Percentiles rank a stretch among this genome's conserved stretches.
These are phyloP conservation scores for Yamadazyma olivae DNA, from an alignment of 805 yeast genomes.

Conservation along the genomic window DNA sequence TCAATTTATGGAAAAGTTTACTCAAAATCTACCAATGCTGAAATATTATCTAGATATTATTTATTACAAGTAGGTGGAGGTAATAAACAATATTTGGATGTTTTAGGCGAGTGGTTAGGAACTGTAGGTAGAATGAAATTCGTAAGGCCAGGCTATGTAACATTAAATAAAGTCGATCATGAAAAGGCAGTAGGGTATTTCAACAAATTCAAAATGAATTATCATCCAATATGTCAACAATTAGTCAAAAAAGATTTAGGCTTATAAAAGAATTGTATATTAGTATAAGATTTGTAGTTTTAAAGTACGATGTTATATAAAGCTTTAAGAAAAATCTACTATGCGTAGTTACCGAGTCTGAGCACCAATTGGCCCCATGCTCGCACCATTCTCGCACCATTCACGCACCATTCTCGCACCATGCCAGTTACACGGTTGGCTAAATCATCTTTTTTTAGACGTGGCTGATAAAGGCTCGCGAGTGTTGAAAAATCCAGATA, in stretches of 20 bases:
- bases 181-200: constrained; percentile 66
- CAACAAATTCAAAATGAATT: constrained; percentile 51
- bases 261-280: constrained; percentile 10
- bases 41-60: constrained; percentile 76
- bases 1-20: constrained; percentile 36
- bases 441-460: too few relatives aligned
- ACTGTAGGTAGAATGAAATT: constrained; percentile 94
- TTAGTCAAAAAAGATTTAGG: constrained; percentile 84
- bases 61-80: constrained; percentile 59
- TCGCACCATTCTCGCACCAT: too few relatives aligned
- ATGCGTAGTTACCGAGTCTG: too few relatives aligned
- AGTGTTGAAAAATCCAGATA: constrained; percentile 1
- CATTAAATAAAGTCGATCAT: constrained; percentile 62
- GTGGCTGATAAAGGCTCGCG: neutral
- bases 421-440: too few relatives aligned
- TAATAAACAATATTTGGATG: constrained; percentile 42
- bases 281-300: too few relatives aligned
- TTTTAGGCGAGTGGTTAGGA: constrained; percentile 79
- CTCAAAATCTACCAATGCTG: constrained; percentile 65
- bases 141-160: constrained; percentile 80
- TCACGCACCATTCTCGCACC: too few relatives aligned
- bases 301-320: too few relatives aligned
- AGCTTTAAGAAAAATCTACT: too few relatives aligned
- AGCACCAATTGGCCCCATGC: too few relatives aligned
- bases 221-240: constrained; percentile 82